phyloP scores from a whole-genome alignment of 2,329 filamentous ascomycete species.

The Raffaelea deltoideospora region DNA sequence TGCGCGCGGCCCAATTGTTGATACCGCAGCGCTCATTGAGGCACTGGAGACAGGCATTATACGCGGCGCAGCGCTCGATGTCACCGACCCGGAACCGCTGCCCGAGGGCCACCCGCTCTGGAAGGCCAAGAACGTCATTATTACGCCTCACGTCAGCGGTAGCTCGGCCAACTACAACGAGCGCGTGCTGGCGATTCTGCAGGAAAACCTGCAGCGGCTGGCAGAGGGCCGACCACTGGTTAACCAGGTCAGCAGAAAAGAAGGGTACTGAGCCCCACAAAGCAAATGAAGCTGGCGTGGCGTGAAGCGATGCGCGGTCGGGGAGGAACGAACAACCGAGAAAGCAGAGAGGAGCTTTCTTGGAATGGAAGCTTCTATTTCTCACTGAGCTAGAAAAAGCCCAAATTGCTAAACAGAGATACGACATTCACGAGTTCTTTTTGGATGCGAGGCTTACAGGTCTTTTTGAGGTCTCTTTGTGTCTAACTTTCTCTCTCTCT shows the following conservation, averaged over 20 bases:
- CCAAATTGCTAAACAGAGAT: too few relatives aligned
- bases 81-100: constrained; percentile 66
- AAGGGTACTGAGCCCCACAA: constrained; percentile 11
- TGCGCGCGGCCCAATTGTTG: constrained; percentile 39
- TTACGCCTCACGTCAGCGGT: constrained; percentile 38
- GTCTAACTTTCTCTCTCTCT: too few relatives aligned
- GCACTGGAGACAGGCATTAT: constrained; percentile 34
- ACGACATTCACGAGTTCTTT: too few relatives aligned
- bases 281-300: too few relatives aligned
- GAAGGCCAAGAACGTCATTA: constrained; percentile 51
- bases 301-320: too few relatives aligned
- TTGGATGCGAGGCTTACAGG: too few relatives aligned
- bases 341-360: too few relatives aligned
- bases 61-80: constrained; percentile 58
- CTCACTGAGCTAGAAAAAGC: too few relatives aligned
- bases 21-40: constrained; percentile 41
- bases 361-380: too few relatives aligned
- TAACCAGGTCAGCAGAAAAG: constrained; percentile 9
- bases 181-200: constrained; percentile 26
- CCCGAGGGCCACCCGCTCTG: constrained; percentile 54
- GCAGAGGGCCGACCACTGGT: constrained; percentile 7
- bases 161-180: constrained; percentile 23
- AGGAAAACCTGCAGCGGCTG: constrained; percentile 20
- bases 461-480: too few relatives aligned
- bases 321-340: too few relatives aligned